These are phyloP conservation scores for Aspergillus floridensis DNA, from an alignment of 2,329 filamentous ascomycete genomes.

Conservation along the genomic window DNA sequence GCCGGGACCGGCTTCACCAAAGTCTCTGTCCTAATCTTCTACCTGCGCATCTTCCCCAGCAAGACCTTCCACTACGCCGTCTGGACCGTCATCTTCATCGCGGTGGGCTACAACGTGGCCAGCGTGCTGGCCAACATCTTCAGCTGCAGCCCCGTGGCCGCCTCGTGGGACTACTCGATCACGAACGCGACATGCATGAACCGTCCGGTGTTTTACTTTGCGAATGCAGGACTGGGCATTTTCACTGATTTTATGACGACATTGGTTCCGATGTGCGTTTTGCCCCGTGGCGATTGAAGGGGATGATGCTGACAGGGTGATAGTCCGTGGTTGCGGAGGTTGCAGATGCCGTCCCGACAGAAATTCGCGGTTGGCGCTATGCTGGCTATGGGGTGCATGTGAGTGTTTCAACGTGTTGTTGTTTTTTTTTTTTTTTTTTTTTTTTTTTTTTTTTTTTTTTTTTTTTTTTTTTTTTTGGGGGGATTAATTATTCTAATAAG, in stretches of 20 bases:
- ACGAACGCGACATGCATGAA: constrained; percentile 24
- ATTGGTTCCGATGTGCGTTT: constrained; percentile 27
- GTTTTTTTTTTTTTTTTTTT: accelerated
- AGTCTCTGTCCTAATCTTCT: constrained; percentile 31
- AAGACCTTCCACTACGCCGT: constrained; percentile 24
- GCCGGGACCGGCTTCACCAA: constrained; percentile 31
- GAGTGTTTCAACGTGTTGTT: constrained; percentile 12
- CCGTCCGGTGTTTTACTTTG: constrained; percentile 30
- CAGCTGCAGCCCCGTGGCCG: constrained; percentile 26
- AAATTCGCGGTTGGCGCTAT: constrained; percentile 30
- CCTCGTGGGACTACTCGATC: constrained; percentile 25
- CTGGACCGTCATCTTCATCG: constrained; percentile 25
- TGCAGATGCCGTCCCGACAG: constrained; percentile 31
- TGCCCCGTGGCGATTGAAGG: background rate
- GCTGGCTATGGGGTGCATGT: constrained; percentile 31
- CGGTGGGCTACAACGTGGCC: constrained; percentile 26
- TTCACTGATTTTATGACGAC: constrained; percentile 32
- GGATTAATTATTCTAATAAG: no score
- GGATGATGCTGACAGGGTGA: background rate
- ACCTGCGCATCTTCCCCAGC: constrained; percentile 30
- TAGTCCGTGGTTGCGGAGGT: constrained; percentile 28
- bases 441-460: no score
- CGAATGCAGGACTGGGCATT: constrained; percentile 28
- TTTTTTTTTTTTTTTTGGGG: no score
- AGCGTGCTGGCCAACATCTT: constrained; percentile 29